These are phyloP conservation scores for Pholiota adiposa DNA, from an alignment of 1,284 basidiomycete genomes.

Conservation along the genomic window DNA sequence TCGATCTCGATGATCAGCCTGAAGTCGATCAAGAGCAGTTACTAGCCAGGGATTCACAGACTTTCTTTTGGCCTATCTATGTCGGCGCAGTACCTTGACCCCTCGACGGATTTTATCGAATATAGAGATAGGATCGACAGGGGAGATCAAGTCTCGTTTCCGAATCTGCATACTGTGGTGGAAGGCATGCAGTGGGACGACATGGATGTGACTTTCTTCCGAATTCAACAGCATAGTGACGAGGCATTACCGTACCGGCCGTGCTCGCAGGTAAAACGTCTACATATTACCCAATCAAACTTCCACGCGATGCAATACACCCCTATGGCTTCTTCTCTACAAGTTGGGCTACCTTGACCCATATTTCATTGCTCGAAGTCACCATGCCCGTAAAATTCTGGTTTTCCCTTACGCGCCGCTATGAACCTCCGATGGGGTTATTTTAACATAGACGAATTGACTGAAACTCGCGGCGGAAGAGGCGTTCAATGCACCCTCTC, in stretches of 20 bases:
- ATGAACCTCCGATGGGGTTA: not conserved
- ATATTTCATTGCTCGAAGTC: not conserved
- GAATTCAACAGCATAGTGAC: not conserved
- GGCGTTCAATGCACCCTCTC: not conserved
- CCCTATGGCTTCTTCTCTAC: not conserved
- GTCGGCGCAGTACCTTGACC: not conserved
- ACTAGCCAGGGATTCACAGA: not conserved
- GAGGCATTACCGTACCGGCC: not conserved
- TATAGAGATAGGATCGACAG: not conserved
- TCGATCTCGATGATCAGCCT: not conserved
- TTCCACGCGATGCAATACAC: not conserved
- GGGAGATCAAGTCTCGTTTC: not conserved
- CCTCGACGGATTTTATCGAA: not conserved
- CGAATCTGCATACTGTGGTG: not conserved
- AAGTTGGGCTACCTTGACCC: not conserved
- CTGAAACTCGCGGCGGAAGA: not conserved
- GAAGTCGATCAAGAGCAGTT: too few species aligned
- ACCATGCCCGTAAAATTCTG: not conserved
- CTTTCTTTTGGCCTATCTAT: not conserved
- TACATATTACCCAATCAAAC: not conserved
- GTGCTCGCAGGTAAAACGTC: too few species aligned
- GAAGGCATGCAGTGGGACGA: not conserved
- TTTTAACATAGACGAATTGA: not conserved
- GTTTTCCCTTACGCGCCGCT: not conserved
- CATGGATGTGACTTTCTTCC: not conserved